These are phyloP conservation scores for Tuber calosporum DNA, from an alignment of 495 filamentous ascomycete genomes.

Conservation along the genomic window DNA sequence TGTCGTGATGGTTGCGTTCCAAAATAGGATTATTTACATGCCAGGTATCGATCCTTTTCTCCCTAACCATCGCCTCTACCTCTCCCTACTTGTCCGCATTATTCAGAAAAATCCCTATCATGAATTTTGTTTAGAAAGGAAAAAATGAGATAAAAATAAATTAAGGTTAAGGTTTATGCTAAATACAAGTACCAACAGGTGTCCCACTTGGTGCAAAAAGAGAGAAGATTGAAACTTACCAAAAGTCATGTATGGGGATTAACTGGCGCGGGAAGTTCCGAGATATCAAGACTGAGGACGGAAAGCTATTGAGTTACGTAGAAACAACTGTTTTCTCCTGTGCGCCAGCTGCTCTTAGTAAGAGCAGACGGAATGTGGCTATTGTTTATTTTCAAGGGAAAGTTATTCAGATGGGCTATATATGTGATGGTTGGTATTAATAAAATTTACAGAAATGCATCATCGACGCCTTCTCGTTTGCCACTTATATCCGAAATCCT, in stretches of 20 bases:
- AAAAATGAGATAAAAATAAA: neutral
- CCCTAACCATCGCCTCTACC: neutral
- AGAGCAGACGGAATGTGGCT: conserved; percentile 20
- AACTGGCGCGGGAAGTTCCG: conserved; percentile 54
- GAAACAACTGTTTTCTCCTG: conserved; percentile 6
- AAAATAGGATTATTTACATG: conserved; percentile 81
- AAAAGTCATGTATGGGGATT: conserved; percentile 52
- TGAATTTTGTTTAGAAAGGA: neutral
- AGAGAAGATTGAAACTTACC: conserved; percentile 58
- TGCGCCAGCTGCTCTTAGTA: neutral
- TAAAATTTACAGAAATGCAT: conserved; percentile 50
- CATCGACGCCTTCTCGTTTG: conserved; percentile 62
- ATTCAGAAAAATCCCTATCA: neutral
- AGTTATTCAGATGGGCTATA: neutral
- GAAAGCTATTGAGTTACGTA: conserved; percentile 44
- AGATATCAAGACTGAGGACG: conserved; percentile 51
- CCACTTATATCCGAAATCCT: conserved; percentile 58
- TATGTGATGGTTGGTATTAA: conserved; percentile 1
- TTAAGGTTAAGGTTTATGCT: neutral
- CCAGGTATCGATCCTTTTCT: conserved; percentile 45
- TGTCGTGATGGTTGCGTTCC: conserved; percentile 68
- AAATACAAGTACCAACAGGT: conserved; percentile 13
- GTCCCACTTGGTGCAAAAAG: conserved; percentile 44
- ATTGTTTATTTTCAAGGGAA: conserved; percentile 41
- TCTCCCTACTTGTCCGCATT: neutral